Conservation (phyloP, 2,329 filamentous ascomycete species). For the Volutella citrinella region DNA sequence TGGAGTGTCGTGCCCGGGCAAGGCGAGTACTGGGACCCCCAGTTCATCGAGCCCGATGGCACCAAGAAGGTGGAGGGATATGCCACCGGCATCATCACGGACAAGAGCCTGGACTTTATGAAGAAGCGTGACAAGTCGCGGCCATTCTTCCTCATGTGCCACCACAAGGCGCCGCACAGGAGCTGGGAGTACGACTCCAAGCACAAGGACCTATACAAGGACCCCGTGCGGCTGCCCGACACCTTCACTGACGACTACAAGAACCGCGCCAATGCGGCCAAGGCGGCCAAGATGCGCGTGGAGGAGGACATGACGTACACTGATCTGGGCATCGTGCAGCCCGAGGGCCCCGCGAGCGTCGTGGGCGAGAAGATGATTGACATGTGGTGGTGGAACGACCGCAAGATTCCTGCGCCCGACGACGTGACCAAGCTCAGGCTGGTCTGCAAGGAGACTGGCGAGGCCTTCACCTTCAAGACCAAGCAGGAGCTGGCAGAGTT, state of each 20-base stretch:
- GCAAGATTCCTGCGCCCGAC: slow-evolving; percentile 29
- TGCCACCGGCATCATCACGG: slow-evolving; percentile 50
- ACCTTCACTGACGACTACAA: slow-evolving; percentile 54
- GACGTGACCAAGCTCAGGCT: slow-evolving; percentile 26
- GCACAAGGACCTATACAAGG: slow-evolving; percentile 46
- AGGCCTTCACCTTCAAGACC: slow-evolving; percentile 42
- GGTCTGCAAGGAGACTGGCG: slow-evolving; percentile 44
- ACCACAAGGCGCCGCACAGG: slow-evolving; percentile 54
- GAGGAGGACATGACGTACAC: slow-evolving; percentile 50
- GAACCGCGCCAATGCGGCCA: slow-evolving; percentile 47
- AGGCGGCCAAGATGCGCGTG: slow-evolving; percentile 49
- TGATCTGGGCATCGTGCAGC: slow-evolving; percentile 49
- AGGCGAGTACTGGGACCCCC: slow-evolving; percentile 50
- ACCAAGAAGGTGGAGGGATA: slow-evolving; percentile 37
- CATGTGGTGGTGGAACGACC: slow-evolving; percentile 21
- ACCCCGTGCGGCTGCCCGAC: slow-evolving; percentile 45
- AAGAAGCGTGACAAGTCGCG: slow-evolving; percentile 29
- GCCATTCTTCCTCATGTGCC: slow-evolving; percentile 55
- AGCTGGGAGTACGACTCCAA: slow-evolving; percentile 49
- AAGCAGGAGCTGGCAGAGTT: slow-evolving; percentile 44
- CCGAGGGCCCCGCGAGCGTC: slow-evolving; percentile 43
- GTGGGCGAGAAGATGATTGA: slow-evolving; percentile 34
- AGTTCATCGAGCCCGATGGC: slow-evolving; percentile 42
- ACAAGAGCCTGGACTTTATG: slow-evolving; percentile 45
- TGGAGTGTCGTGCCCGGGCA: slow-evolving; percentile 51